Percentiles rank a stretch among this genome's conserved stretches.
These are phyloP conservation scores for Blastobotrys parvus DNA, from an alignment of 805 yeast species.

Conservation along the genomic window DNA sequence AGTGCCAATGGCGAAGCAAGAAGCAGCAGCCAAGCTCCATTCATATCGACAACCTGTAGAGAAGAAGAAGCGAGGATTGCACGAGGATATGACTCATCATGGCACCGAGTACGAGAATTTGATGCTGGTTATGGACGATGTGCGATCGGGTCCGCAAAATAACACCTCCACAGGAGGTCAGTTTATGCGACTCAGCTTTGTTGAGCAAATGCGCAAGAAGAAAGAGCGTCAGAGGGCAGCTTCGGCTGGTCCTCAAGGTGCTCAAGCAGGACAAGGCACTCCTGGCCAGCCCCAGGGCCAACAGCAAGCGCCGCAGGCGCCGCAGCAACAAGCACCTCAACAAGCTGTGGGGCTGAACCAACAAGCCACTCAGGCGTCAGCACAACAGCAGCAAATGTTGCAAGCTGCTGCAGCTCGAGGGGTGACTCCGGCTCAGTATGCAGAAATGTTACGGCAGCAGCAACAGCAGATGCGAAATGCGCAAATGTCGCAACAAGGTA, in stretches of 20 bases:
- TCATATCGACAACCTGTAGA: slow-evolving; percentile 30
- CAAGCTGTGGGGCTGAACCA: slow-evolving; percentile 7
- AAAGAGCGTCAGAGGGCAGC: slow-evolving; percentile 37
- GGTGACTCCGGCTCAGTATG: too few species aligned
- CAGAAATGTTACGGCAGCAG: too few species aligned
- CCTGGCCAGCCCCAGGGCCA: slow-evolving; percentile 9
- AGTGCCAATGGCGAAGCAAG: slow-evolving; percentile 7
- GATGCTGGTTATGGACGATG: slow-evolving; percentile 62
- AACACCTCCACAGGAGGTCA: slow-evolving; percentile 43
- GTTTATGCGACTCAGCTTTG: slow-evolving; percentile 78
- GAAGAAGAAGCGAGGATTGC: slow-evolving; percentile 37
- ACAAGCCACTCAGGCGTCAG: slow-evolving; percentile 9
- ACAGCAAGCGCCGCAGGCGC: slow-evolving; percentile 8
- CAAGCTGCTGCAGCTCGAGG: slow-evolving; percentile 20
- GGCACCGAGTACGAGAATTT: slow-evolving; percentile 76
- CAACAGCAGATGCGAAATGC: slow-evolving; percentile 27
- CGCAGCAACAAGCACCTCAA: slow-evolving; percentile 5
- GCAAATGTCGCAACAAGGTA: slow-evolving; percentile 21
- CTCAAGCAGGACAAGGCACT: slow-evolving; percentile 8
- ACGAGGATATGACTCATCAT: slow-evolving; percentile 66
- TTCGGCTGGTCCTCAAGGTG: slow-evolving; percentile 17
- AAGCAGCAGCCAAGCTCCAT: slow-evolving; percentile 12
- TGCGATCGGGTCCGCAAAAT: slow-evolving; percentile 27
- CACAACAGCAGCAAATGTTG: slow-evolving; percentile 14
- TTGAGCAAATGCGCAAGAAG: slow-evolving; percentile 75